Conservation (phyloP, 495 filamentous ascomycete genomes). For the Neurospora pannonica region DNA sequence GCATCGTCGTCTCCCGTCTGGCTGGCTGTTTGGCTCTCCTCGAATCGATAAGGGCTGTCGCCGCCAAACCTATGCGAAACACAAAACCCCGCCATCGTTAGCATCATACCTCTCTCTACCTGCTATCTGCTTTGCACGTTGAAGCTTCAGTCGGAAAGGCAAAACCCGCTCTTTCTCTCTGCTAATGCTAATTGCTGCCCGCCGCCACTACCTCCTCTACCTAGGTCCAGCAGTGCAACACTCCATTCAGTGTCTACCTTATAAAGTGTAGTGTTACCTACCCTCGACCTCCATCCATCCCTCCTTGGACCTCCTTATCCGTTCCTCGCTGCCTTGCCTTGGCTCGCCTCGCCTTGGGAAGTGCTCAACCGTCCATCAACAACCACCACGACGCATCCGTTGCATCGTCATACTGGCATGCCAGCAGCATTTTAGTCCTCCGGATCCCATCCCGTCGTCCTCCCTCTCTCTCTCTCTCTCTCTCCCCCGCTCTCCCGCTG, state of each 20-base stretch:
- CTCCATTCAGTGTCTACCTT: background rate
- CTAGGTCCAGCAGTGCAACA: background rate
- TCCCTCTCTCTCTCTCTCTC: background rate
- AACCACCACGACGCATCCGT: background rate
- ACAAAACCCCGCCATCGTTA: background rate
- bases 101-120: background rate
- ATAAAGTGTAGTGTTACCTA: background rate
- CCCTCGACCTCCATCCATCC: background rate
- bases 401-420: background rate
- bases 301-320: background rate
- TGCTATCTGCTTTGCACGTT: background rate
- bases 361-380: background rate
- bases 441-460: background rate
- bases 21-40: background rate
- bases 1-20: background rate
- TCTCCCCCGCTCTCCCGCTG: conserved; percentile 2
- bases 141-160: background rate
- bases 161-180: background rate
- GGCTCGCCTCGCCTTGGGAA: background rate
- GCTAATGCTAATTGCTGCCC: background rate
- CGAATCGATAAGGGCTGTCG: background rate
- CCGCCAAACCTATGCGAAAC: background rate
- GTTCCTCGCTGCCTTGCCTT: background rate
- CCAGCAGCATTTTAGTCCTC: background rate
- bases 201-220: background rate